Evolutionary conservation across 176 grass and related monocot genomes (phyloP), one percentile per base, ranked within the genome.

Genomic region (Rhynchospora breviuscula): DNA sequence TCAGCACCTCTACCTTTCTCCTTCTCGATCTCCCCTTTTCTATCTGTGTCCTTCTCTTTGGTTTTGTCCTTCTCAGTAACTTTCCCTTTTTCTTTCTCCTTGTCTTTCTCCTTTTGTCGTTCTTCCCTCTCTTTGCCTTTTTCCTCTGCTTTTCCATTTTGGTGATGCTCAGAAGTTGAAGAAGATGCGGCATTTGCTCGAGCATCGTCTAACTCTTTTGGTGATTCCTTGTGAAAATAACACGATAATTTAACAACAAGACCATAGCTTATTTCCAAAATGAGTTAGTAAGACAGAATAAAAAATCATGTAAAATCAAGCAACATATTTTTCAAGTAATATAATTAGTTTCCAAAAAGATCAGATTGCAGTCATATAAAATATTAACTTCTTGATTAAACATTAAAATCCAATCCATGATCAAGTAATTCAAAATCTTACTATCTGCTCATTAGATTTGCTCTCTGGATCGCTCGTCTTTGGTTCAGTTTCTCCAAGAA

Each of bases 1-100:
- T 98, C 95, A 77, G 91, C 82, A 17, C 84, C 87, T 91, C 91
- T 95, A 67, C 85, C 89, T 94, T 93, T 99, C 59, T 98, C 95
- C 81, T 95, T 98, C 67, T 98, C 92, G 77, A 82, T 89, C 79
- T 97, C 93, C 74, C 44, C 87, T 95, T 99, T 95, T 76, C 79
- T 95, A 67, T 98, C 95, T 60, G 68, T 48, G 51, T 99, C 97
- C 78, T 93, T 89, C 61, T 93, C 92, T 83, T 94, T 97, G 9
- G 79, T 87, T 84, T 85, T 95, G 61, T 93, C 93, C 47, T 97
- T 97, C 60, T 91, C 94, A 81, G 57, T 77, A 69, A 92, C 90
- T 91, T 87, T 97, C 47, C 61, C 76, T 79, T 87, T 97, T 48
- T 97, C 92, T 80, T 86, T 94, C 67, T 92, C 89, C 87, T 88